Percentiles rank a stretch among this genome's conserved stretches.
phyloP scores from a whole-genome alignment of 2,329 filamentous ascomycete genomes.

The Bipolaris cookei region DNA sequence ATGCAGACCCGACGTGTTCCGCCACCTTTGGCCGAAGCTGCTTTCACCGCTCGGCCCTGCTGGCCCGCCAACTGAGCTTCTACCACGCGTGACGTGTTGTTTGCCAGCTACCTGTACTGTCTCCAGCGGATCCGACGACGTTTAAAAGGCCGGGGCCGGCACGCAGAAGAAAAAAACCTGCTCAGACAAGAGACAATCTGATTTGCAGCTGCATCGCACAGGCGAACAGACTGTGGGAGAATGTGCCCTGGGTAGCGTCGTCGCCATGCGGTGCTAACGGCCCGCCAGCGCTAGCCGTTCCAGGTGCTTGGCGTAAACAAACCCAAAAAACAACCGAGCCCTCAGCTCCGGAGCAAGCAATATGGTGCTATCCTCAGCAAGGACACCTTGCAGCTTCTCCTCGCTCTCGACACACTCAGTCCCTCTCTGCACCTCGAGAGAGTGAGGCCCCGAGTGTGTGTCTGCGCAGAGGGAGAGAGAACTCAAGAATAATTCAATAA shows the following conservation, averaged over 20 bases:
- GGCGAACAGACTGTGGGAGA: neutral
- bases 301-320: slow-evolving; percentile 26
- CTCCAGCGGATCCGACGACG: slow-evolving; percentile 8
- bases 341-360: slow-evolving; percentile 9
- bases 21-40: slow-evolving; percentile 12
- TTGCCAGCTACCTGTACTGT: slow-evolving; percentile 7
- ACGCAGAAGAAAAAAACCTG: slow-evolving; percentile 12
- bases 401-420: slow-evolving; percentile 7
- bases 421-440: slow-evolving; percentile 6
- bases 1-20: too few species aligned
- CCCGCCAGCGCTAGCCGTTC: slow-evolving; percentile 22
- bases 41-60: slow-evolving; percentile 12
- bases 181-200: neutral
- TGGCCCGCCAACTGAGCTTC: slow-evolving; percentile 16
- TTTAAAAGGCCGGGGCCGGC: slow-evolving; percentile 2
- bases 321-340: slow-evolving; percentile 16
- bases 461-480: neutral
- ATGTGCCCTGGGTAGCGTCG: slow-evolving; percentile 21
- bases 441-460: neutral
- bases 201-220: slow-evolving; percentile 1
- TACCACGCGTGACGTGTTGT: slow-evolving; percentile 32
- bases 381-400: slow-evolving; percentile 9
- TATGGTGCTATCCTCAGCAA: slow-evolving; percentile 1
- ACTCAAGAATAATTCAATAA: slow-evolving; percentile 4
- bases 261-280: slow-evolving; percentile 22